Conservation (phyloP, 2,329 filamentous ascomycete species). For the Stagonosporopsis cucurbitacearum region DNA sequence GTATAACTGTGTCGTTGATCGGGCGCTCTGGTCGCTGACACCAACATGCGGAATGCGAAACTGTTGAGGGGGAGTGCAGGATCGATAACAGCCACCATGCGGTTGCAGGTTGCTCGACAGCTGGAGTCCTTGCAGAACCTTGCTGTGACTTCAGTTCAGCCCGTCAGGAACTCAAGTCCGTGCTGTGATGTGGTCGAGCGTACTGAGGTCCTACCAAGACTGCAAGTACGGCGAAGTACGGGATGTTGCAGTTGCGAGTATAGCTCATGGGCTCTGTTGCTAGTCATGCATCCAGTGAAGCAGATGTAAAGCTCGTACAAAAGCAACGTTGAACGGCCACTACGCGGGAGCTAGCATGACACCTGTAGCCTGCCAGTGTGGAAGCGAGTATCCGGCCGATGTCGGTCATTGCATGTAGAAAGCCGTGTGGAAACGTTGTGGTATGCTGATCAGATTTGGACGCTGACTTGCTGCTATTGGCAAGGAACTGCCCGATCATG, state of each 20-base stretch:
- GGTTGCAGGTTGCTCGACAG: conserved; percentile 14
- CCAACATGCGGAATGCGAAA: conserved; percentile 11
- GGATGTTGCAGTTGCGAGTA: background rate
- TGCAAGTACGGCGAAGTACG: conserved; percentile 10
- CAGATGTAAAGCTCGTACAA: conserved; percentile 1
- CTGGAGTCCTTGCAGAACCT: conserved; percentile 2
- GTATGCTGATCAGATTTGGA: background rate
- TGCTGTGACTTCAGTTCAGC: background rate
- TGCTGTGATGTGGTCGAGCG: background rate
- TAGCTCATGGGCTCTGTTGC: conserved; percentile 11
- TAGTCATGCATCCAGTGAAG: conserved; percentile 3
- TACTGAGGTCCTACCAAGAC: background rate
- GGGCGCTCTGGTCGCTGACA: background rate
- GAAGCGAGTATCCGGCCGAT: conserved; percentile 28
- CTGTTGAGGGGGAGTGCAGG: conserved; percentile 16
- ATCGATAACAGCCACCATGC: conserved; percentile 8
- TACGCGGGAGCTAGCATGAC: conserved; percentile 25
- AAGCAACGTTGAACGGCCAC: conserved; percentile 14
- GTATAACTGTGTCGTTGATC: conserved; percentile 12
- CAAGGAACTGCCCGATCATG: conserved; percentile 16
- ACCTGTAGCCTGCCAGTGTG: conserved; percentile 24
- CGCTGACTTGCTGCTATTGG: conserved; percentile 5
- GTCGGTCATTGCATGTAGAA: conserved; percentile 29
- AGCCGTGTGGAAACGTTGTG: conserved; percentile 17
- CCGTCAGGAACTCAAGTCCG: conserved; percentile 5